These are phyloP conservation scores for Heliocybe sulcata DNA, from an alignment of 1,284 basidiomycete genomes.

Conservation along the genomic window DNA sequence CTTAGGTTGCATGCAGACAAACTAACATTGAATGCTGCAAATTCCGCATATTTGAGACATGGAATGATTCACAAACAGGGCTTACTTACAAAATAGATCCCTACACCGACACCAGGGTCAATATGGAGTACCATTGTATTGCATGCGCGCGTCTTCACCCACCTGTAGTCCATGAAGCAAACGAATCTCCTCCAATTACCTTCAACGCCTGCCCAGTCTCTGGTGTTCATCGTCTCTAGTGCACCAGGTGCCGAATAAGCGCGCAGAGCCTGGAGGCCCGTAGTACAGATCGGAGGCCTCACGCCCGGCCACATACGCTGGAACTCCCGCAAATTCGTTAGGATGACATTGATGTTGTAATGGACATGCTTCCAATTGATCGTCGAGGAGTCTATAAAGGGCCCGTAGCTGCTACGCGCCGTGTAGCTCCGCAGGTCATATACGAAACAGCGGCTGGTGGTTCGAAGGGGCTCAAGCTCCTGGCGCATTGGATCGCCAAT, in stretches of 20 bases:
- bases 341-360: slow-evolving; percentile 49
- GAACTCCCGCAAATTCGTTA: slow-evolving; percentile 48
- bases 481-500: slow-evolving; percentile 17
- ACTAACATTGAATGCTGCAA: slow-evolving; percentile 55
- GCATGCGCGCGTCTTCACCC: slow-evolving; percentile 10
- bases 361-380: slow-evolving; percentile 60
- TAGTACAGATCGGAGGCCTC: slow-evolving; percentile 28
- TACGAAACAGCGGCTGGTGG: slow-evolving; percentile 43
- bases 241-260: slow-evolving; percentile 43
- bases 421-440: slow-evolving; percentile 59
- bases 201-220: slow-evolving; percentile 66
- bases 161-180: slow-evolving; percentile 74
- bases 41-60: slow-evolving; percentile 6
- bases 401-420: slow-evolving; percentile 45
- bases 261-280: slow-evolving; percentile 40
- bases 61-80: slow-evolving; percentile 2
- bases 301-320: slow-evolving; percentile 26
- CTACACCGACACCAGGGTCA: slow-evolving; percentile 22
- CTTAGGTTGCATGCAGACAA: not conserved
- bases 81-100: slow-evolving; percentile 46
- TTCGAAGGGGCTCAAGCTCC: slow-evolving; percentile 29
- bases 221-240: slow-evolving; percentile 16
- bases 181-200: slow-evolving; percentile 65
- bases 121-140: slow-evolving; percentile 12
- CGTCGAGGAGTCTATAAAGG: slow-evolving; percentile 31